These are phyloP conservation scores for Aspergillus eucalypticola DNA, from an alignment of 2,329 filamentous ascomycete species.

Conservation along the genomic window DNA sequence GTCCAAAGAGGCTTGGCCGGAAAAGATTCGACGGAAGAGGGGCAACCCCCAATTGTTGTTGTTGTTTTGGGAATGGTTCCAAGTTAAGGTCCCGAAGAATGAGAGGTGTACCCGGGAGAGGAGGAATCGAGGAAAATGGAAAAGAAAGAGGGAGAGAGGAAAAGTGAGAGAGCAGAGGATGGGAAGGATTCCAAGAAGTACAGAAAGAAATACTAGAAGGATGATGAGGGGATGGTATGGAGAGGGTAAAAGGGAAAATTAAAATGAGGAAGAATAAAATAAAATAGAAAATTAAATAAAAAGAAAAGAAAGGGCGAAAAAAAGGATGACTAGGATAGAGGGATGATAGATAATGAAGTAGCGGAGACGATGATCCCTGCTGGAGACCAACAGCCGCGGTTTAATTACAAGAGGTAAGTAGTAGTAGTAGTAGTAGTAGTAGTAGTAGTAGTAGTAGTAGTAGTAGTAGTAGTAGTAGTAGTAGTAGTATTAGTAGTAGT, in stretches of 20 bases:
- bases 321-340: conserved; percentile 4
- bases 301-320: background rate
- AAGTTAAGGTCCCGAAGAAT: background rate
- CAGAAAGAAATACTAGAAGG: background rate
- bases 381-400: conserved; percentile 16
- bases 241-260: background rate
- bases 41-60: conserved; percentile 9
- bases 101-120: background rate
- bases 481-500: background rate
- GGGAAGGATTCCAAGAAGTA: background rate
- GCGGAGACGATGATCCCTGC: conserved; percentile 20
- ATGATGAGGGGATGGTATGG: conserved; percentile 7
- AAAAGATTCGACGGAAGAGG: conserved; percentile 34
- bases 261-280: background rate
- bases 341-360: conserved; percentile 11
- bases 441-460: too few species aligned
- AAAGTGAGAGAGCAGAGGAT: background rate
- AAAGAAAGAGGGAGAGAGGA: background rate
- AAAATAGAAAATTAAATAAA: conserved; percentile 8
- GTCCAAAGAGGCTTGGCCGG: conserved; percentile 22
- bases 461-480: too few species aligned
- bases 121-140: conserved; percentile 3
- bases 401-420: conserved; percentile 9
- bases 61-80: too few species aligned
- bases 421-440: too few species aligned